phyloP scores from a whole-genome alignment of 768 basidiomycete genomes.

The Cyclocybe aegerita region DNA sequence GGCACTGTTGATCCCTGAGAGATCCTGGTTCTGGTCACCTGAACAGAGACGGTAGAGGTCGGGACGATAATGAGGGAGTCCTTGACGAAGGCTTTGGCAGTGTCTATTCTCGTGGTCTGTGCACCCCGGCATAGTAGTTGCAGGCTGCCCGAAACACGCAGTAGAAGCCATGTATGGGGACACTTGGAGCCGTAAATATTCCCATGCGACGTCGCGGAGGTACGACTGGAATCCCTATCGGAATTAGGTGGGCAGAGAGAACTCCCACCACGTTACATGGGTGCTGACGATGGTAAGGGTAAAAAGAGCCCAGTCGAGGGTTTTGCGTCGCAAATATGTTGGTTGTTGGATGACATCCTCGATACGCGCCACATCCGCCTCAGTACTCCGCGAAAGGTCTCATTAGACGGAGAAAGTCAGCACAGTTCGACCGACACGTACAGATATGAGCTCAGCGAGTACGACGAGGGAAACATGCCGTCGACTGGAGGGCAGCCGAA shows the following conservation, averaged over 20 bases:
- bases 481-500: too few species aligned
- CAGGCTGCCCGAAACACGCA: neutral
- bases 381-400: too few species aligned
- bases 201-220: constrained; percentile 4
- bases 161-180: constrained; percentile 1
- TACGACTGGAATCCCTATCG: neutral
- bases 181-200: neutral
- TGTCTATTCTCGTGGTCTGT: neutral
- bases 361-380: too few species aligned
- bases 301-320: constrained; percentile 3
- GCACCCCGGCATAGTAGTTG: neutral
- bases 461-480: too few species aligned
- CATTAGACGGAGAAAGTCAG: too few species aligned
- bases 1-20: constrained; percentile 2
- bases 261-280: constrained; percentile 3
- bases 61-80: neutral
- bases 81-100: neutral
- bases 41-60: neutral
- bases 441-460: too few species aligned
- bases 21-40: neutral
- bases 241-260: constrained; percentile 1
- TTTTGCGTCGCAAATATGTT: neutral
- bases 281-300: constrained; percentile 5
- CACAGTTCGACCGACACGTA: too few species aligned
- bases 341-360: too few species aligned